Evolutionary conservation across 208 protist species (phyloP).

Genomic region (Acanthamoeba healyi): DNA sequence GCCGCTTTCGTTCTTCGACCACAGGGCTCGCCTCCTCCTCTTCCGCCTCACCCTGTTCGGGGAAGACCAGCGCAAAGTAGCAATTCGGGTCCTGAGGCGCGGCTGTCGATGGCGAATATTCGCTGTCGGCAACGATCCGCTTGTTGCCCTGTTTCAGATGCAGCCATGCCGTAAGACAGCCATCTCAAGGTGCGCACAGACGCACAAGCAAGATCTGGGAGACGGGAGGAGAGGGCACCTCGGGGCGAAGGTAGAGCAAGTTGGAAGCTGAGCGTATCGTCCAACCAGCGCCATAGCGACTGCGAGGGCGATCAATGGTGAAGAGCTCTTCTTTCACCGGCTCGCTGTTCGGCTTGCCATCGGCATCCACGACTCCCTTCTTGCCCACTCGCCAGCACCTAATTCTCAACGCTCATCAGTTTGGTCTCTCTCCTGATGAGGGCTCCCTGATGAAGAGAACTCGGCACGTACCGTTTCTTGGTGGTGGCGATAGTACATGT

Average conservation of each 20-base stretch:
- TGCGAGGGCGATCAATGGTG: background rate
- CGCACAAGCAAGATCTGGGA: no score
- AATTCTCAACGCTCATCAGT: background rate
- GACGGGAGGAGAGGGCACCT: background rate
- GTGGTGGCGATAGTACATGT: slow-evolving; percentile 54
- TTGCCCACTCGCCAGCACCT: slow-evolving; percentile 55
- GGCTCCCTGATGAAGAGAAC: no score
- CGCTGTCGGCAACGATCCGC: slow-evolving; percentile 10
- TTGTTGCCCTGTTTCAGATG: slow-evolving; percentile 3
- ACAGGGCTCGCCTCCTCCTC: background rate
- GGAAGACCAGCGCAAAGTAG: slow-evolving; percentile 44
- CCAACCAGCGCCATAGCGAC: background rate
- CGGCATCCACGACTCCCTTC: slow-evolving; percentile 52
- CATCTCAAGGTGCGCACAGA: background rate
- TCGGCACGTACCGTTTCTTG: slow-evolving; percentile 40
- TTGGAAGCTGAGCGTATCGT: background rate
- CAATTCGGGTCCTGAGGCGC: slow-evolving; percentile 27
- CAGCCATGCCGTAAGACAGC: background rate
- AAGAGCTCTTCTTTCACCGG: slow-evolving; percentile 45
- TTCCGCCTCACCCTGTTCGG: slow-evolving; percentile 18
- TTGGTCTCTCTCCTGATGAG: background rate
- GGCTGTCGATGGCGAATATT: slow-evolving; percentile 20
- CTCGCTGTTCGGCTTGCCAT: slow-evolving; percentile 8
- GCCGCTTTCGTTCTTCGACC: background rate
- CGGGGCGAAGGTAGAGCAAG: slow-evolving; percentile 12